These are phyloP conservation scores for Aspergillus tubingensis DNA, from an alignment of 2,329 filamentous ascomycete genomes.

Conservation along the genomic window DNA sequence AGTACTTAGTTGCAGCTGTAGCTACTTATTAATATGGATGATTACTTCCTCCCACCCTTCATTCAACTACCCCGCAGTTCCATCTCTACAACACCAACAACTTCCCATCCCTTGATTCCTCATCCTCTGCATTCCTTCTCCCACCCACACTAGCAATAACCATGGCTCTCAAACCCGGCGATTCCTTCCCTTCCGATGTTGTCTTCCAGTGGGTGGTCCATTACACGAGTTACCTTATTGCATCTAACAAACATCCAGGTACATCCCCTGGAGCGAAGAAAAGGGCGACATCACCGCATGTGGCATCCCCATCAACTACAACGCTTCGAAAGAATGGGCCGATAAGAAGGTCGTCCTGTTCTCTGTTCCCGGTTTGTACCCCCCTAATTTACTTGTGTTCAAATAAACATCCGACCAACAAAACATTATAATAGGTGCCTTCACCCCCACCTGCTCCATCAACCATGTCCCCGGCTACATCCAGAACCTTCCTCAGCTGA, in stretches of 20 bases:
- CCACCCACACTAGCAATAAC: neutral
- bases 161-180: conserved; percentile 69
- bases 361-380: conserved; percentile 61
- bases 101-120: neutral
- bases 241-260: conserved; percentile 48
- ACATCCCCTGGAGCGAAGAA: conserved; percentile 75
- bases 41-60: neutral
- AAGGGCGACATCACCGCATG: conserved; percentile 70
- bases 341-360: conserved; percentile 74
- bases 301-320: conserved; percentile 74
- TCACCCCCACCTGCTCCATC: conserved; percentile 82
- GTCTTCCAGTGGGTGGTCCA: conserved; percentile 64
- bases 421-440: conserved; percentile 57
- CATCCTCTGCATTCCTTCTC: too few species aligned
- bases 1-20: neutral
- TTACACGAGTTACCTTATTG: too few species aligned
- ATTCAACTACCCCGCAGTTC: neutral
- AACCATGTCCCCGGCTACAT: conserved; percentile 79
- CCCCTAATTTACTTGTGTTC: neutral
- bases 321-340: conserved; percentile 75
- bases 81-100: neutral
- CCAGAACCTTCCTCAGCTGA: conserved; percentile 66
- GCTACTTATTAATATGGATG: neutral
- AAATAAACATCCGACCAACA: neutral
- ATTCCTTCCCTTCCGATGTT: conserved; percentile 77